Evolutionary conservation across 2,329 filamentous ascomycete genomes (phyloP).

Genomic region (Lasiodiplodia citricola): DNA sequence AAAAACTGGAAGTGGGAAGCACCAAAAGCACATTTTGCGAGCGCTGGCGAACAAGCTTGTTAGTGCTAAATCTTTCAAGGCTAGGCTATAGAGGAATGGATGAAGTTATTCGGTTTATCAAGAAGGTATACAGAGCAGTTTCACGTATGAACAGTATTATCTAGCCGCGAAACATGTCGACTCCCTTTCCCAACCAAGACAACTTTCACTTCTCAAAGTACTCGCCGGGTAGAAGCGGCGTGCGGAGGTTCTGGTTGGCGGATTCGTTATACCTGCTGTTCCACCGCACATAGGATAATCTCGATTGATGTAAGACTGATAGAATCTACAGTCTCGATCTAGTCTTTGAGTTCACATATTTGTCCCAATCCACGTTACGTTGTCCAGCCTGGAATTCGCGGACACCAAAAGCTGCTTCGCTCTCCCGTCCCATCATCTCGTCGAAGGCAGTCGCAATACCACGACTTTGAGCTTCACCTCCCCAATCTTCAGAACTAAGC

Average conservation of each 20-base stretch:
- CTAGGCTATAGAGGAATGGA: too few species aligned
- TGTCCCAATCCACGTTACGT: slow-evolving; percentile 27
- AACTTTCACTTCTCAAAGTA: too few species aligned
- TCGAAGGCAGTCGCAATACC: slow-evolving; percentile 24
- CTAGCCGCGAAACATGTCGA: too few species aligned
- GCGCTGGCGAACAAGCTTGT: neutral
- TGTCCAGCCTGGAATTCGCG: slow-evolving; percentile 26
- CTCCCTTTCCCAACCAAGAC: too few species aligned
- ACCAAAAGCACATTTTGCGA: neutral
- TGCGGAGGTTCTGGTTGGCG: neutral
- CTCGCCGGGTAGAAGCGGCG: neutral
- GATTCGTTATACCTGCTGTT: too few species aligned
- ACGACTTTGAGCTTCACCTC: neutral
- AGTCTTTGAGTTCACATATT: neutral
- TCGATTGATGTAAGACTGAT: neutral
- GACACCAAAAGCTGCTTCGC: slow-evolving; percentile 24
- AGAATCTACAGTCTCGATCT: neutral
- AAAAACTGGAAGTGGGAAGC: neutral
- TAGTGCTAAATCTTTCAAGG: neutral
- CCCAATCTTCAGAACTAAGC: neutral
- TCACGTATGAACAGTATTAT: too few species aligned
- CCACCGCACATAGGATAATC: too few species aligned
- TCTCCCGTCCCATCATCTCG: slow-evolving; percentile 27
- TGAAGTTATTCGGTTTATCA: too few species aligned
- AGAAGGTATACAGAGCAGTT: accelerated